Evolutionary conservation across 305 asterid genomes (phyloP).

Genomic region (Rubia tinctorum): DNA sequence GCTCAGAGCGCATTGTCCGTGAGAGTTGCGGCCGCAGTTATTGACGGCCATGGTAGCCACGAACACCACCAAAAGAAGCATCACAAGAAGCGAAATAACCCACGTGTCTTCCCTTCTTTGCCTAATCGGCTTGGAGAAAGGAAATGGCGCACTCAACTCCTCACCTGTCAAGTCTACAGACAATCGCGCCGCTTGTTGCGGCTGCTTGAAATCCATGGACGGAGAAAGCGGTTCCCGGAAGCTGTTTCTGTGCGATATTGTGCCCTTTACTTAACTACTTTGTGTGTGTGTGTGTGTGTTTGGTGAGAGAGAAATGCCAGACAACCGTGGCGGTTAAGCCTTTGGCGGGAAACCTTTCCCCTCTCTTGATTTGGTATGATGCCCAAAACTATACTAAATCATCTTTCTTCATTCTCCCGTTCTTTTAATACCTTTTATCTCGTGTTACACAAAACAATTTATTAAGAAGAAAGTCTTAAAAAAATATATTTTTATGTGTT

Average conservation of each 20-base stretch:
- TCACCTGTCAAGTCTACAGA: constrained; percentile 50
- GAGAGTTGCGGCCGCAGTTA: constrained; percentile 72
- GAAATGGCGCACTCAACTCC: constrained; percentile 60
- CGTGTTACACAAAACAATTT: too few relatives aligned
- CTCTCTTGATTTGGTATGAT: too few relatives aligned
- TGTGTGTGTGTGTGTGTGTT: background rate
- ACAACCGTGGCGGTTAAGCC: background rate
- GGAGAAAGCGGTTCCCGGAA: background rate
- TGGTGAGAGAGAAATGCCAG: background rate
- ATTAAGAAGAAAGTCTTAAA: too few relatives aligned
- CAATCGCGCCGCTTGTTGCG: constrained; percentile 23
- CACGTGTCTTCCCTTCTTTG: constrained; percentile 69
- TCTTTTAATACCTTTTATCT: too few relatives aligned
- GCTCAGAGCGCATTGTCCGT: constrained; percentile 50
- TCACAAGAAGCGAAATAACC: constrained; percentile 70
- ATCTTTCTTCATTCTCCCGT: too few relatives aligned
- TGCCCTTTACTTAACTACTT: background rate
- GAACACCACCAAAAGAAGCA: constrained; percentile 64
- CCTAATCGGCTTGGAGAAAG: constrained; percentile 61
- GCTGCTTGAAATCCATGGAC: constrained; percentile 10
- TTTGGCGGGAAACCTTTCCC: constrained; percentile 6
- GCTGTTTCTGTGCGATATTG: background rate
- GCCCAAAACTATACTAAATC: too few relatives aligned
- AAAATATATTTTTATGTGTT: too few relatives aligned
- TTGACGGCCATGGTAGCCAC: constrained; percentile 65